A percentile compares a stretch with the other conserved stretches of the same genome.
phyloP scores from a whole-genome alignment of 2,329 filamentous ascomycete genomes.

The Anthostomella pinea region DNA sequence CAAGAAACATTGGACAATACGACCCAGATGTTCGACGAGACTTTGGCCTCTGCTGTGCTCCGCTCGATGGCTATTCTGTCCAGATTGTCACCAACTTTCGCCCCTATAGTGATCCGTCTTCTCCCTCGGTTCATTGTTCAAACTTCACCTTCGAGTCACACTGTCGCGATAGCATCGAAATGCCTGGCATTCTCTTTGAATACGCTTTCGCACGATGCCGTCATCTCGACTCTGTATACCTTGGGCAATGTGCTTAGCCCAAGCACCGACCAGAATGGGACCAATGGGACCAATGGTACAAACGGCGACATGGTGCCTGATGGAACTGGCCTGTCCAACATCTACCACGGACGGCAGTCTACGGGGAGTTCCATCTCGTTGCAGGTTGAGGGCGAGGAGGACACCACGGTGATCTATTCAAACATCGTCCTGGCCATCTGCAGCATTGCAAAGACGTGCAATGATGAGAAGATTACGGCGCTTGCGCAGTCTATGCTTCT shows the following conservation, averaged over 20 bases:
- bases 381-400: constrained; percentile 71
- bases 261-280: constrained; percentile 52
- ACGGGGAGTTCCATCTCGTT: constrained; percentile 79
- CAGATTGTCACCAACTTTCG: constrained; percentile 67
- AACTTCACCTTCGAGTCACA: constrained; percentile 65
- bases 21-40: constrained; percentile 76
- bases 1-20: constrained; percentile 77
- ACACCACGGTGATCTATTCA: constrained; percentile 71
- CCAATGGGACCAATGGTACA: constrained; percentile 51
- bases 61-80: constrained; percentile 81
- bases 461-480: constrained; percentile 89
- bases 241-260: constrained; percentile 93
- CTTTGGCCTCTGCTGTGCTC: constrained; percentile 73
- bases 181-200: constrained; percentile 80
- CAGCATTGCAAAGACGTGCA: constrained; percentile 75
- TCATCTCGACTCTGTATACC: constrained; percentile 93
- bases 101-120: constrained; percentile 72
- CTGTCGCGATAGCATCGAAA: constrained; percentile 74
- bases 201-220: constrained; percentile 82
- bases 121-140: constrained; percentile 88
- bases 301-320: constrained; percentile 42
- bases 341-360: constrained; percentile 56
- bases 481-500: constrained; percentile 91
- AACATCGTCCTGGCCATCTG: constrained; percentile 96
- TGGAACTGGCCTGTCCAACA: constrained; percentile 37